Evolutionary conservation across 1,284 basidiomycete genomes (phyloP).

Genomic region (Fomitopsis pinicola): DNA sequence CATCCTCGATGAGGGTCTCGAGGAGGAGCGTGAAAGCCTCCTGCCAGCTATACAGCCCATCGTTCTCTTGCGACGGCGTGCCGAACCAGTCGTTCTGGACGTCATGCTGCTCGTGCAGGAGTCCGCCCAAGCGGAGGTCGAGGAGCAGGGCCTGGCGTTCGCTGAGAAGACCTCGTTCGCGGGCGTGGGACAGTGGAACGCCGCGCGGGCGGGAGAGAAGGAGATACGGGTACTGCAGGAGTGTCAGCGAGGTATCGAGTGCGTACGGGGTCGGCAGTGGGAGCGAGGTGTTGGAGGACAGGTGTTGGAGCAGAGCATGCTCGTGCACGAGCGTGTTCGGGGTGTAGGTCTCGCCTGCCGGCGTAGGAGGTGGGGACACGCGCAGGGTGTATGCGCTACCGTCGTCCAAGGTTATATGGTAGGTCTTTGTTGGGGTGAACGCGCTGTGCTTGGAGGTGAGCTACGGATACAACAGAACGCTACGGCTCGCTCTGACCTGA

Average conservation of each 20-base stretch:
- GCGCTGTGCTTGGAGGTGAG: slow-evolving; percentile 10
- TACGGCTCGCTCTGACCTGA: slow-evolving; percentile 1
- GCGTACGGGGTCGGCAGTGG: slow-evolving; percentile 20
- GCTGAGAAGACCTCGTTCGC: slow-evolving; percentile 36
- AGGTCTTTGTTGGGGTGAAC: slow-evolving; percentile 18
- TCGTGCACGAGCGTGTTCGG: slow-evolving; percentile 27
- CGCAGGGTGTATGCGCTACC: slow-evolving; percentile 20
- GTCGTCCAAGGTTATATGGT: slow-evolving; percentile 13
- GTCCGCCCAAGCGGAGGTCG: slow-evolving; percentile 53
- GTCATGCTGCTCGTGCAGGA: slow-evolving; percentile 56
- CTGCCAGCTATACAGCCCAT: slow-evolving; percentile 62
- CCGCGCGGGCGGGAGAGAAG: slow-evolving; percentile 23
- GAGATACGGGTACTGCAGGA: slow-evolving; percentile 26
- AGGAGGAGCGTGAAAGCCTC: slow-evolving; percentile 59
- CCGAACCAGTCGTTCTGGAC: slow-evolving; percentile 75
- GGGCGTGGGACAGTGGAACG: slow-evolving; percentile 31
- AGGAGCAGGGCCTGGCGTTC: slow-evolving; percentile 39
- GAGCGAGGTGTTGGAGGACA: slow-evolving; percentile 19
- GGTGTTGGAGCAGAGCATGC: slow-evolving; percentile 20
- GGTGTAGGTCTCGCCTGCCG: slow-evolving; percentile 10
- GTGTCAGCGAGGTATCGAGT: slow-evolving; percentile 13
- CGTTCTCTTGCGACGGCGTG: slow-evolving; percentile 34
- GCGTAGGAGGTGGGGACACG: slow-evolving; percentile 11
- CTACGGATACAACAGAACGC: neutral
- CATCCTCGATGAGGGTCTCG: slow-evolving; percentile 46